These are phyloP conservation scores for Populus deltoides DNA, from an alignment of 345 rosid species.

Conservation along the genomic window DNA sequence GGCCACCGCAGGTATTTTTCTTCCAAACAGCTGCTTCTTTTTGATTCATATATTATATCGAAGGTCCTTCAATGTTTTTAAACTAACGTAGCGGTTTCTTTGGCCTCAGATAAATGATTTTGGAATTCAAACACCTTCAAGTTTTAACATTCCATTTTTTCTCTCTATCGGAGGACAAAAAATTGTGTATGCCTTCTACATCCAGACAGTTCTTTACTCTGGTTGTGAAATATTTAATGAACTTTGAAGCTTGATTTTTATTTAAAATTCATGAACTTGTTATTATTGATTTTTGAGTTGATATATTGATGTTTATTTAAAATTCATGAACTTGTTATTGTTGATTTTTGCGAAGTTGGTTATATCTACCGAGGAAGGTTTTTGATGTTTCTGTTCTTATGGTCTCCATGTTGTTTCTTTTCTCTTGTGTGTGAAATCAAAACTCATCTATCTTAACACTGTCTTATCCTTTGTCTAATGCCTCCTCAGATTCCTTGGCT, in stretches of 20 bases:
- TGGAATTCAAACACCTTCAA: constrained; percentile 5
- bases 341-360: neutral
- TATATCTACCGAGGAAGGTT: neutral
- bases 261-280: neutral
- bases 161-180: constrained; percentile 6
- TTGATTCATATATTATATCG: neutral
- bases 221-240: constrained; percentile 6
- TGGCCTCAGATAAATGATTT: constrained; percentile 21
- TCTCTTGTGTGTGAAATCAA: neutral
- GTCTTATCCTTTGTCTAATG: neutral
- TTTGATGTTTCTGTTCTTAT: neutral
- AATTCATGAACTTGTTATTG: neutral
- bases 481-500: constrained; percentile 67
- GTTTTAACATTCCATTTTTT: constrained; percentile 6
- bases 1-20: constrained; percentile 86
- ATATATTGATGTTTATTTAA: neutral
- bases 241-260: neutral
- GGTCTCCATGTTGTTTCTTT: neutral
- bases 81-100: constrained; percentile 5
- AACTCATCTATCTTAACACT: neutral
- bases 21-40: neutral
- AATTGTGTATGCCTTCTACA: constrained; percentile 5
- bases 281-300: neutral
- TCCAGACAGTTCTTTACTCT: constrained; percentile 7
- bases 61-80: neutral